A percentile compares a stretch with the other conserved stretches of the same genome.
These are phyloP conservation scores for Neurospora sp. DNA, from an alignment of 495 filamentous ascomycete genomes.

Conservation along the genomic window DNA sequence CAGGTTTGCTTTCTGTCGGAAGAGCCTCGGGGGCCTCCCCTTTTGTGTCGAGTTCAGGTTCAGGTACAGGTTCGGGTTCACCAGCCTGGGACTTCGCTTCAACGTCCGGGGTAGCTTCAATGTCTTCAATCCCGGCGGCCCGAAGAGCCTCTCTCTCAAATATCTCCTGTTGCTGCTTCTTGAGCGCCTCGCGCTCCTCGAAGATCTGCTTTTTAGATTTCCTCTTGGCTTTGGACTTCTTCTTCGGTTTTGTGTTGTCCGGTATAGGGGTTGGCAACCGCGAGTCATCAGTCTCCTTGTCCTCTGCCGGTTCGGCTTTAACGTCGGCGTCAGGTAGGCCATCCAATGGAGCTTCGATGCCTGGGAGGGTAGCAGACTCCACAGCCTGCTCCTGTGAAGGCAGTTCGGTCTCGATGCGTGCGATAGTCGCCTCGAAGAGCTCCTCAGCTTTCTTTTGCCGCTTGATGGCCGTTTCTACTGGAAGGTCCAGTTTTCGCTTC, in stretches of 20 bases:
- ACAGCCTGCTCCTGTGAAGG: conserved; percentile 24
- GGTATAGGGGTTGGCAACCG: conserved; percentile 33
- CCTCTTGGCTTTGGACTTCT: conserved; percentile 44
- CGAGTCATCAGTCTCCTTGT: conserved; percentile 30
- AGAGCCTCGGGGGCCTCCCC: conserved; percentile 11
- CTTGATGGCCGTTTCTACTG: conserved; percentile 54
- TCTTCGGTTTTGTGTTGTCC: conserved; percentile 24
- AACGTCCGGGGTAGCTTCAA: conserved; percentile 11
- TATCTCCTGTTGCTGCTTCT: conserved; percentile 35
- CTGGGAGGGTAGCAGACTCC: conserved; percentile 29
- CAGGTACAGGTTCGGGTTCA: conserved; percentile 2
- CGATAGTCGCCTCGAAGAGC: conserved; percentile 54
- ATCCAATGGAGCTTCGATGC: conserved; percentile 2
- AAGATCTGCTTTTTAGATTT: conserved; percentile 68
- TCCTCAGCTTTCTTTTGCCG: conserved; percentile 65
- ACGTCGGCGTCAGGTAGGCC: not conserved
- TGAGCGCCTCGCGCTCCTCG: conserved; percentile 56
- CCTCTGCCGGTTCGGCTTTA: conserved; percentile 18
- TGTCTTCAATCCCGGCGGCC: conserved; percentile 25
- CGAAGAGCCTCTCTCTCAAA: conserved; percentile 23
- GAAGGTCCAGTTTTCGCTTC: conserved; percentile 60
- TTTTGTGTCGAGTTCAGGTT: conserved; percentile 14
- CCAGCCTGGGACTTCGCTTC: conserved; percentile 5
- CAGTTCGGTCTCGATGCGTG: conserved; percentile 40
- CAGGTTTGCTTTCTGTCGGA: conserved; percentile 6